Base-by-base conservation (phyloP, 495 filamentous ascomycete species). In the Tuber borchii region DNA sequence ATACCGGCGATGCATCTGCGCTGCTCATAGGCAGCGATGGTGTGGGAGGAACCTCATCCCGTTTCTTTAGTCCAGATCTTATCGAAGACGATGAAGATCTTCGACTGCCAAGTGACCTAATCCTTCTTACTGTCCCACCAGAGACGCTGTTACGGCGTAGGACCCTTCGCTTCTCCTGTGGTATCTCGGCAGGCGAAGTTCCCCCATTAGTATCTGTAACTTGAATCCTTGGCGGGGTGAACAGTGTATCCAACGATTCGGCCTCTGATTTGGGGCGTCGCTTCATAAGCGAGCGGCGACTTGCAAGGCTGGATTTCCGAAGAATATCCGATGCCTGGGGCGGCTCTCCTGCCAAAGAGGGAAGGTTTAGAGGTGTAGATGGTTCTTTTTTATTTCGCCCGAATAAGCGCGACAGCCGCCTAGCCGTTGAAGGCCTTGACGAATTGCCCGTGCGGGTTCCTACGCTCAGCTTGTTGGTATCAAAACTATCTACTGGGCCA, bases 141-240 rank as follows among this genome's bases (percentile, higher is more conserved):
- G 77, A 80, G 37, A 82, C 75, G 7, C 77, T 79, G 39, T 78
- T 77, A n/a, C 80, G 68, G 22, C 81, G 77, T 12, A 69, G 44
- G 16, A 70, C 78, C 17, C 74, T 45, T 70, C 19, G n/a, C 39
- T 75, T 79, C 26, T 71, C 76, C 6, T 43, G 72, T 19, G 73
- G 70, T n/a, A 79, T 70, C 34, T 74, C 76, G 4, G 76, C 34
- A 65, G 68, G n/a, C 26, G 75, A 45, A 31, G 76, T 45, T 39
- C 69, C 70, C 12, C 75, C 75, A 48, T 83, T 74, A 3, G 81
- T 73, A 71, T 80, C 75, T 16, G 77, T 83, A 19, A 83, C 65
- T 69, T 76, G 76, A 44, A 83, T 83, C 44, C 71, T 82, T 14
- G 82, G 82, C 19, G 82, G 70, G 9, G 14, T 16, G 26, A 65